These are phyloP conservation scores for Phialemoniopsis sp. DNA, from an alignment of 2,329 filamentous ascomycete genomes.

Conservation along the genomic window DNA sequence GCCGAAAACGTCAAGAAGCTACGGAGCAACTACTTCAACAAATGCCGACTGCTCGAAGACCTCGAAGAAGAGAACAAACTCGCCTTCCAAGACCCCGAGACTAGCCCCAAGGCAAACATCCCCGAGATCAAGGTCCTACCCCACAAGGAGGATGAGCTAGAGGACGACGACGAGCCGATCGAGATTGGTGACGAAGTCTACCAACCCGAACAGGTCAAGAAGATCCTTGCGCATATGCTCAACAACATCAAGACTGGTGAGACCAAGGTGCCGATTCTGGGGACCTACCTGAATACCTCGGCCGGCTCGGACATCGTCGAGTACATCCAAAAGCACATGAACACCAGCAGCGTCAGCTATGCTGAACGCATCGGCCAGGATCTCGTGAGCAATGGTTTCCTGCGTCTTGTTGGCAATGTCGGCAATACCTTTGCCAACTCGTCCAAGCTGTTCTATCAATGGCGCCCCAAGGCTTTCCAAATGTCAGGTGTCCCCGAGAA, in stretches of 20 bases:
- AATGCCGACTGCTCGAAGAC: conserved; percentile 93
- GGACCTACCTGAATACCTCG: conserved; percentile 91
- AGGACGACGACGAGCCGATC: conserved; percentile 76
- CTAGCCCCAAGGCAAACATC: conserved; percentile 61
- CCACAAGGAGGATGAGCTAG: conserved; percentile 56
- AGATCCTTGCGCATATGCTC: conserved; percentile 81
- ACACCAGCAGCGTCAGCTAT: conserved; percentile 78
- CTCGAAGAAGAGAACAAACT: conserved; percentile 98
- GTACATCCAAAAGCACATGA: conserved; percentile 87
- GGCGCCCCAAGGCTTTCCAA: conserved; percentile 89
- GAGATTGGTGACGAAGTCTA: conserved; percentile 92
- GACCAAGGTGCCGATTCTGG: conserved; percentile 91
- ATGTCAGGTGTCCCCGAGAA: conserved; percentile 84
- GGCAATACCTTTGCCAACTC: conserved; percentile 96
- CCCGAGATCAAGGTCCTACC: conserved; percentile 87
- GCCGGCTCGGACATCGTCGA: conserved; percentile 91
- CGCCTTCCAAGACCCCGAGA: conserved; percentile 84
- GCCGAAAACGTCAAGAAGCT: conserved; percentile 88
- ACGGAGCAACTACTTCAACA: conserved; percentile 97
- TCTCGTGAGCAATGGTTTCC: conserved; percentile 77
- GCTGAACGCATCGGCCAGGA: conserved; percentile 95
- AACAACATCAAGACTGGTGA: conserved; percentile 83
- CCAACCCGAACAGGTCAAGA: conserved; percentile 81
- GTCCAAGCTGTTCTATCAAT: conserved; percentile 96
- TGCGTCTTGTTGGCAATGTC: conserved; percentile 89